These are phyloP conservation scores for Cubamyces sp. DNA, from an alignment of 768 basidiomycete genomes.

Conservation along the genomic window DNA sequence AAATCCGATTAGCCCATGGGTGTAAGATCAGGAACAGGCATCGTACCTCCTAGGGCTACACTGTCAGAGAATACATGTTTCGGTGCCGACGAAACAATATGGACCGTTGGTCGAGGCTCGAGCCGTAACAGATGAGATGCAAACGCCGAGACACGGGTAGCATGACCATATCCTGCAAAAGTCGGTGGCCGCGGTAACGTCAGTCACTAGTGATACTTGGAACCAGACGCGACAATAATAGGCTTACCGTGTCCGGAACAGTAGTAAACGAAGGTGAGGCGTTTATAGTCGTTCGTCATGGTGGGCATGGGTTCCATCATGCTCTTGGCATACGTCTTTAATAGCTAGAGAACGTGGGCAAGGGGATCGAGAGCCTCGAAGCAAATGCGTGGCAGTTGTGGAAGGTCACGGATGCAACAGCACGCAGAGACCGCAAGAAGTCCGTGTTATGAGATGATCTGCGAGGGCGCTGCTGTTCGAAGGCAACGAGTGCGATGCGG, in stretches of 20 bases:
- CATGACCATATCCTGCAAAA: constrained; percentile 76
- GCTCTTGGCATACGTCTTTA: not conserved
- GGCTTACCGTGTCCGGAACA: constrained; percentile 72
- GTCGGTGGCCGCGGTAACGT: not conserved
- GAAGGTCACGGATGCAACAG: not conserved
- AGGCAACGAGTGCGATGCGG: too few species aligned
- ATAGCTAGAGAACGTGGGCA: not conserved
- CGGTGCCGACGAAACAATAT: constrained; percentile 78
- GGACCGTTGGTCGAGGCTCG: constrained; percentile 48
- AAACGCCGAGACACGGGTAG: constrained; percentile 80
- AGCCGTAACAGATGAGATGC: constrained; percentile 59
- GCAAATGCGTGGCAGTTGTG: not conserved
- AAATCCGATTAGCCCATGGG: not conserved
- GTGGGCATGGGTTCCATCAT: not conserved
- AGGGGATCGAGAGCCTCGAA: constrained; percentile 4
- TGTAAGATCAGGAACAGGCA: not conserved
- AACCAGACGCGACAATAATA: too few species aligned
- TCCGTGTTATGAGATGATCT: too few species aligned
- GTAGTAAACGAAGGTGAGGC: constrained; percentile 61
- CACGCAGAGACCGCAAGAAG: not conserved
- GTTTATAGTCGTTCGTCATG: constrained; percentile 10
- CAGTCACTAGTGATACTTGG: too few species aligned
- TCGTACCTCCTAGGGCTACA: constrained; percentile 51
- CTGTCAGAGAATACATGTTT: constrained; percentile 70
- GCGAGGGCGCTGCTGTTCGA: too few species aligned